phyloP scores from a whole-genome alignment of 768 basidiomycete genomes.

The Hygrophorus pudorinus region DNA sequence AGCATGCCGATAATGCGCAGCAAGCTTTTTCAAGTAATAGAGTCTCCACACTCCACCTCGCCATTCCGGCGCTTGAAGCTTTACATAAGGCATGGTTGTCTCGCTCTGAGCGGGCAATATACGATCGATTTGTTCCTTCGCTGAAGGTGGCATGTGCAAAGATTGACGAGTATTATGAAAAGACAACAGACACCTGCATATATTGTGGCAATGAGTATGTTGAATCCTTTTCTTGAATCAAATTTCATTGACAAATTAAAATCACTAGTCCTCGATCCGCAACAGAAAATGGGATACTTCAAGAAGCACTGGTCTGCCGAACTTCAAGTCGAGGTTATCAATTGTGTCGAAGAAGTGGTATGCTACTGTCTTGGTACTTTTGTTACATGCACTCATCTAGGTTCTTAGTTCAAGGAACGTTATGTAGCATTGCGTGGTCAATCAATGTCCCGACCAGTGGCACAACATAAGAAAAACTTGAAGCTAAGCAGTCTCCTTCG shows the following conservation, averaged over 20 bases:
- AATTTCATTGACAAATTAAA: not conserved
- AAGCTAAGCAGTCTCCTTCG: no score
- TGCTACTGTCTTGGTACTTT: not conserved
- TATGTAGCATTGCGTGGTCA: no score
- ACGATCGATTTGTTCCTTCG: slow-evolving; percentile 13
- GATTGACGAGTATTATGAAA: slow-evolving; percentile 21
- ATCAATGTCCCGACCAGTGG: no score
- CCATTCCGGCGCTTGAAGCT: slow-evolving; percentile 22
- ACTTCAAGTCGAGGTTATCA: slow-evolving; percentile 10
- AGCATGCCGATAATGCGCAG: slow-evolving; percentile 23
- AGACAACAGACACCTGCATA: slow-evolving; percentile 20
- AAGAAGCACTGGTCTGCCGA: slow-evolving; percentile 17
- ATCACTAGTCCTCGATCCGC: slow-evolving; percentile 16
- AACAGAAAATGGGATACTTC: slow-evolving; percentile 15
- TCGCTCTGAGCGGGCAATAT: slow-evolving; percentile 7
- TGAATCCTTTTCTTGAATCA: not conserved
- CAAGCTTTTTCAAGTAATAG: slow-evolving; percentile 23
- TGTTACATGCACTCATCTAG: not conserved
- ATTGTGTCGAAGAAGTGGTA: slow-evolving; percentile 12
- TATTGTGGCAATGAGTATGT: slow-evolving; percentile 20
- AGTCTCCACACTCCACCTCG: slow-evolving; percentile 18
- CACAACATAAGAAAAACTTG: no score
- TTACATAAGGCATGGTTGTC: slow-evolving; percentile 20
- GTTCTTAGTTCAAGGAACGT: slow-evolving; percentile 10
- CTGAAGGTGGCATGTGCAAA: slow-evolving; percentile 17